Conservation (phyloP, 371 early-diverging fungal species). For the Racocetra persica region DNA sequence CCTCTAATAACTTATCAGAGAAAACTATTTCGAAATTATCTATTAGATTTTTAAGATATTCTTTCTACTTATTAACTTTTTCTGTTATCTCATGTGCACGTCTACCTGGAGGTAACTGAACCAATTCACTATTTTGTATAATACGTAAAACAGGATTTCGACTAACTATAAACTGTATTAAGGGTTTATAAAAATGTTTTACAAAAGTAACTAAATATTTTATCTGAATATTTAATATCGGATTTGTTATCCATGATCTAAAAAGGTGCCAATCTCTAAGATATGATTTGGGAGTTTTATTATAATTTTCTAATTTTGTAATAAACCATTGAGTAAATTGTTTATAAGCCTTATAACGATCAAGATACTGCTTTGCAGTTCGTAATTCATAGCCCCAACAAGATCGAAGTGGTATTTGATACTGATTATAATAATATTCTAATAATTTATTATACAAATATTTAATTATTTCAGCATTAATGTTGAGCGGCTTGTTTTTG, state of each 20-base stretch:
- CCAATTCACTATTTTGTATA: not conserved
- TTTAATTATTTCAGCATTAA: too few species aligned
- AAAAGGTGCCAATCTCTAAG: slow-evolving; percentile 6
- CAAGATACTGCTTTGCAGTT: not conserved
- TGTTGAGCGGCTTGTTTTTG: too few species aligned
- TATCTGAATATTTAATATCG: slow-evolving; percentile 18
- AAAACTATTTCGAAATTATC: slow-evolving; percentile 19
- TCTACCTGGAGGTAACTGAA: not conserved
- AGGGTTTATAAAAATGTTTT: not conserved
- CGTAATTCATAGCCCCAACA: too few species aligned
- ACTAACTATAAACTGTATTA: not conserved
- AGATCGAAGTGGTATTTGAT: too few species aligned
- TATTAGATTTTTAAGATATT: slow-evolving; percentile 13
- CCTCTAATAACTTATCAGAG: not conserved
- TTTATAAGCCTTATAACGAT: not conserved
- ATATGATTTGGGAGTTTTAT: not conserved
- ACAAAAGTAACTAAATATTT: slow-evolving; percentile 8
- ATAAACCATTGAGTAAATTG: slow-evolving; percentile 29
- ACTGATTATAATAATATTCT: too few species aligned
- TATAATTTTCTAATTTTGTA: not conserved
- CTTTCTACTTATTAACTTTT: not conserved
- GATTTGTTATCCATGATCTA: not conserved
- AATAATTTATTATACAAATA: too few species aligned
- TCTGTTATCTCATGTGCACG: slow-evolving; percentile 13
- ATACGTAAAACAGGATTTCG: not conserved